These are phyloP conservation scores for Apiotrichum mycotoxinovorans DNA, from an alignment of 1,284 basidiomycete species.

Conservation along the genomic window DNA sequence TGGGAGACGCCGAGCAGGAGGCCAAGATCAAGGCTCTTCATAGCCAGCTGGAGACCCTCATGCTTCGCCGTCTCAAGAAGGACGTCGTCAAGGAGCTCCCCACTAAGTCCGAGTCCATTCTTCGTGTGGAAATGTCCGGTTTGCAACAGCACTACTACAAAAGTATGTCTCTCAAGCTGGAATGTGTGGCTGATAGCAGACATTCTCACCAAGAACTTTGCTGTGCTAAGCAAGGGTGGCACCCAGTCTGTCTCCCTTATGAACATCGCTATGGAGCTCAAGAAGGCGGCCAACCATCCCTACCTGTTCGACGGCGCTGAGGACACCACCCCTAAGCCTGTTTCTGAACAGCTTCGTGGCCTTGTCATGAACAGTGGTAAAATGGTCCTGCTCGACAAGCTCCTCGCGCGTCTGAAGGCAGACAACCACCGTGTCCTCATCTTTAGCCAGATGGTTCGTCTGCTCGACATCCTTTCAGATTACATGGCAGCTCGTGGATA, in stretches of 20 bases:
- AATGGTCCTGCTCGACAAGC: constrained; percentile 93
- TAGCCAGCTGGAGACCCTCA: constrained; percentile 81
- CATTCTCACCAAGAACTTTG: constrained; percentile 96
- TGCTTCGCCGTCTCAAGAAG: constrained; percentile 91
- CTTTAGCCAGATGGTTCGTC: constrained; percentile 99
- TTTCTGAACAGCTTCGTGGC: constrained; percentile 85
- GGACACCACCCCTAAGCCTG: constrained; percentile 55
- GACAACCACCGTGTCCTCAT: constrained; percentile 96
- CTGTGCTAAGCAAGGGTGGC: constrained; percentile 84
- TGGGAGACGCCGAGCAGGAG: constrained; percentile 89
- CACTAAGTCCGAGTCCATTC: constrained; percentile 95
- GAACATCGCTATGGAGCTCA: constrained; percentile 94
- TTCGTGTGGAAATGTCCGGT: constrained; percentile 96
- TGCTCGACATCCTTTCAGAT: constrained; percentile 97
- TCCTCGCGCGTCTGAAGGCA: constrained; percentile 79
- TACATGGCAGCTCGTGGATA: constrained; percentile 90
- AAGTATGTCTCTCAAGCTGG: constrained; percentile 50
- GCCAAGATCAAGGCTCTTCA: constrained; percentile 92
- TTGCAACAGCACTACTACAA: constrained; percentile 99
- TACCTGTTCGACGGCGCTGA: constrained; percentile 98
- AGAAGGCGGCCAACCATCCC: constrained; percentile 97
- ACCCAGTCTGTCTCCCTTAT: constrained; percentile 83
- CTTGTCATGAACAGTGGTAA: constrained; percentile 98
- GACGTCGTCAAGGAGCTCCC: constrained; percentile 97
- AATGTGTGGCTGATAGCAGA: constrained; percentile 47